Evolutionary conservation across 441 rosid species (phyloP), one percentile per base, ranked within the genome.

Genomic region (Euphorbia celastroides): DNA sequence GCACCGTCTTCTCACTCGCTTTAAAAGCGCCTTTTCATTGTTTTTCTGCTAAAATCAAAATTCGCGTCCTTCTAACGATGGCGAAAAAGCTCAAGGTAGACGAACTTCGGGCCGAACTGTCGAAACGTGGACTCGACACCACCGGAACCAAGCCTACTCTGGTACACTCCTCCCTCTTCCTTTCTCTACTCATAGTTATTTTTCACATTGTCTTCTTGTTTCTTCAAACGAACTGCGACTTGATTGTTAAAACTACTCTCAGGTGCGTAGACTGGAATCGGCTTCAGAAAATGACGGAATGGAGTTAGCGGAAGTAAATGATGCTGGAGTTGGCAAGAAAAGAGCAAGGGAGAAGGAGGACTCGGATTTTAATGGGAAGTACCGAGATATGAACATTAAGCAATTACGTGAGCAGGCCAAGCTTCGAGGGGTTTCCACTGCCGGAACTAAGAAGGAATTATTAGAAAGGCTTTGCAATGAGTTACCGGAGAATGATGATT

Each of bases 331-430:
- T 64, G 34, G 32, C 48, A 80, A 70, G 64, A 79, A 84, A 76
- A 70, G 93, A 73, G 77, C 26, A 28, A 57, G 82, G 66, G 87
- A 80, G 34, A 64, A 67, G 44, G 70, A 20, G 16, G 75, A 64
- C 27, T 69, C 64, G 3, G 78, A 64, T n/a, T 72, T 75, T 44
- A 66, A 71, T 65, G 88, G 74, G 23, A 73, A 73, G 60, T 75
- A 82, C 67, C 81, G 79, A 10, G 78, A 66, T 48, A 79, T 86
- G 90, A 81, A 74, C 75, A 70, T 88, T 62, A 82, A 78, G 75
- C 85, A 85, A 51, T 75, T 90, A 69, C 90, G 94, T 0, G 84
- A 84, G 25, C 84, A 86, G 79, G 88, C 92, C 28, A 75, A 31
- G 68, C 77, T 78, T 71, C 75, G 74, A 36, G 84, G 90, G 55